These are phyloP conservation scores for Phanerochaete carnosa DNA, from an alignment of 768 basidiomycete genomes.

Conservation along the genomic window DNA sequence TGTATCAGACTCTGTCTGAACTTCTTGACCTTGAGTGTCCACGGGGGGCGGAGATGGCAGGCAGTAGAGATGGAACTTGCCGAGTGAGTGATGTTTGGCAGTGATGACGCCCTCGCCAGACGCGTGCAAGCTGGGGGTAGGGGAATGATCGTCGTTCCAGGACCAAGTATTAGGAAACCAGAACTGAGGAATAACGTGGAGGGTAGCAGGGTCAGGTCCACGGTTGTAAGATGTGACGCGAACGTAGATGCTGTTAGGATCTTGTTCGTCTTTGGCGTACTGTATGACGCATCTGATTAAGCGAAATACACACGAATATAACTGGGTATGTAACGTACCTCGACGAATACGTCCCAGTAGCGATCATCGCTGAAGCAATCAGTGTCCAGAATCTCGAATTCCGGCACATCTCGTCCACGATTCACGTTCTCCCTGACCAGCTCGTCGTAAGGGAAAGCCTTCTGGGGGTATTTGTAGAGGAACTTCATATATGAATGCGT, in stretches of 20 bases:
- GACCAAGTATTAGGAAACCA: constrained; percentile 99
- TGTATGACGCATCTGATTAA: constrained; percentile 27
- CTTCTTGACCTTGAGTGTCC: constrained; percentile 56
- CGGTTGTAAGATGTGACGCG: constrained; percentile 97
- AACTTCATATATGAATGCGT: constrained; percentile 99
- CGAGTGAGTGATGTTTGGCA: constrained; percentile 70
- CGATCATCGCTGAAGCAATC: constrained; percentile 88
- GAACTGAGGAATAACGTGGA: constrained; percentile 93
- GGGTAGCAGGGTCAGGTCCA: constrained; percentile 89
- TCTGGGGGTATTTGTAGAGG: constrained; percentile 97
- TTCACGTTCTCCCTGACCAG: constrained; percentile 82
- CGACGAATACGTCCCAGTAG: constrained; percentile 99
- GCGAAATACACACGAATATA: constrained; percentile 3
- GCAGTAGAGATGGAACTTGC: constrained; percentile 81
- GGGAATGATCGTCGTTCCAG: constrained; percentile 71
- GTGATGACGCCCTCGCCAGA: constrained; percentile 60
- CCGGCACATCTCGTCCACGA: constrained; percentile 79
- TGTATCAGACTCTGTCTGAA: constrained; percentile 51
- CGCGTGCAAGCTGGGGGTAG: constrained; percentile 58
- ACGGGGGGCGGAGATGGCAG: constrained; percentile 92
- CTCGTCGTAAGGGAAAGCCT: constrained; percentile 89
- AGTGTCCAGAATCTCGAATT: constrained; percentile 93
- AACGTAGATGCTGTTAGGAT: constrained; percentile 83
- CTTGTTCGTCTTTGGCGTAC: constrained; percentile 98
- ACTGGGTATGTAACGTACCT: constrained; percentile 51